Base-by-base conservation (phyloP, 2,329 filamentous ascomycete genomes). In the Aspergillus versicolor region DNA sequence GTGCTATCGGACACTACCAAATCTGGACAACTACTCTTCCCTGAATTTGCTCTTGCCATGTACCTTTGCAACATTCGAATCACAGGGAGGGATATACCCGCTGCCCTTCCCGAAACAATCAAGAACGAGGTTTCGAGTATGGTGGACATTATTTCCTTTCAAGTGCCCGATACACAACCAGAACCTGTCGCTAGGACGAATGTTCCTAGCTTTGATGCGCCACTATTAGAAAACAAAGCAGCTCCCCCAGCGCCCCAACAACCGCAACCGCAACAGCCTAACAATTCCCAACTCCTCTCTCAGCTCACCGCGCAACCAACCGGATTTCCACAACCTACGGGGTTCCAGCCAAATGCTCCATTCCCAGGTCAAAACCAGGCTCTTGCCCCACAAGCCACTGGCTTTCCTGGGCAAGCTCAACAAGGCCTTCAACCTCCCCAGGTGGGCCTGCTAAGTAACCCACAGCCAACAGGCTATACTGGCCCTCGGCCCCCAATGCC, bases 131-230 rank as follows among this genome's bases (percentile, higher is more conserved):
- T 99, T 17, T 97, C 93, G 3, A 96, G 94, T 76, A 97, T 99
- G 92, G 94, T 99, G 41, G 94, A 99, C 71, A 99, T 99, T 56
- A 99, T 99, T 70, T 96, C 92, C 58, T 99, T 99, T 72, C 91
- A 88, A 65, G 84, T 97, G 22, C 86, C 85, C 0, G 94, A 99
- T 63, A 88, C 93, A 27, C 79, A 78, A 40, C 79, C 77, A 13
- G 74, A 75, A 41, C 76, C 82, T 19, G 74, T 82, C n/a, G 77
- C 79, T 3, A 80, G 80, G 53, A 84, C 80, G 59, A 92, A 90
- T 73, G 85, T 85, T 15, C 88, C 90, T 1, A 88, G 86, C 65
- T 91, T 93, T 69, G 85, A 83, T 69, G 77, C 83, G 48, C 79
- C 82, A 27, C 66, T 81, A 40, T 67, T 76, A 61, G 75, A 82